Evolutionary conservation across 768 basidiomycete genomes (phyloP).

Genomic region (Chalciporus sphaerocephalus): DNA sequence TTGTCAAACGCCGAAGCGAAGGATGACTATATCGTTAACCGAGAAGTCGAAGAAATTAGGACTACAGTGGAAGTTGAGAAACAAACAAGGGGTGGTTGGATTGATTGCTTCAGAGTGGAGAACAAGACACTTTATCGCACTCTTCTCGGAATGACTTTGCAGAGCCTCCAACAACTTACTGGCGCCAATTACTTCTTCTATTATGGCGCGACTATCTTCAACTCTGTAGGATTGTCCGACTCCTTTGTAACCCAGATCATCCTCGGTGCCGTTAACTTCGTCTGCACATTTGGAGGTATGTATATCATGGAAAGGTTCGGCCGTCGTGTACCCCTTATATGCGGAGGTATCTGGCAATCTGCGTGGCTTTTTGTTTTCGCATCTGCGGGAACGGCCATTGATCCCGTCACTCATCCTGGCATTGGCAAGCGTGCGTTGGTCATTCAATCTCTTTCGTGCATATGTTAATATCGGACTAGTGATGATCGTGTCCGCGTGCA

Average conservation of each 20-base stretch:
- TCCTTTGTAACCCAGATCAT: slow-evolving; percentile 73
- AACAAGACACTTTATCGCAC: slow-evolving; percentile 65
- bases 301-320: slow-evolving; percentile 74
- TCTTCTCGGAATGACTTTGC: slow-evolving; percentile 58
- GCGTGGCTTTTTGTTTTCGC: slow-evolving; percentile 72
- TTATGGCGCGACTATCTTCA: slow-evolving; percentile 62
- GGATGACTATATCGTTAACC: slow-evolving; percentile 39
- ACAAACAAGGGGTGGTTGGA: slow-evolving; percentile 49
- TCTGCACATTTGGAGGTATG: slow-evolving; percentile 67
- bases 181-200: slow-evolving; percentile 72
- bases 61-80: slow-evolving; percentile 48
- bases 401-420: slow-evolving; percentile 42
- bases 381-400: slow-evolving; percentile 60
- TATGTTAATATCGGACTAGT: slow-evolving; percentile 29
- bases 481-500: slow-evolving; percentile 62
- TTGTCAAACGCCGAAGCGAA: slow-evolving; percentile 38
- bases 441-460: neutral
- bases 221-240: slow-evolving; percentile 61
- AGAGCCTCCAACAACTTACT: slow-evolving; percentile 69
- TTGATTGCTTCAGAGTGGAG: slow-evolving; percentile 57
- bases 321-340: slow-evolving; percentile 57
- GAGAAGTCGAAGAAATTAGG: slow-evolving; percentile 54
- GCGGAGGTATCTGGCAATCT: slow-evolving; percentile 68
- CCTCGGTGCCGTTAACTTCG: slow-evolving; percentile 68
- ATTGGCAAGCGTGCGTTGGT: slow-evolving; percentile 50